A percentile compares a stretch with the other conserved stretches of the same genome.
These are phyloP conservation scores for Scolecobasidium constrictum DNA, from an alignment of 2,329 filamentous ascomycete genomes.

Conservation along the genomic window DNA sequence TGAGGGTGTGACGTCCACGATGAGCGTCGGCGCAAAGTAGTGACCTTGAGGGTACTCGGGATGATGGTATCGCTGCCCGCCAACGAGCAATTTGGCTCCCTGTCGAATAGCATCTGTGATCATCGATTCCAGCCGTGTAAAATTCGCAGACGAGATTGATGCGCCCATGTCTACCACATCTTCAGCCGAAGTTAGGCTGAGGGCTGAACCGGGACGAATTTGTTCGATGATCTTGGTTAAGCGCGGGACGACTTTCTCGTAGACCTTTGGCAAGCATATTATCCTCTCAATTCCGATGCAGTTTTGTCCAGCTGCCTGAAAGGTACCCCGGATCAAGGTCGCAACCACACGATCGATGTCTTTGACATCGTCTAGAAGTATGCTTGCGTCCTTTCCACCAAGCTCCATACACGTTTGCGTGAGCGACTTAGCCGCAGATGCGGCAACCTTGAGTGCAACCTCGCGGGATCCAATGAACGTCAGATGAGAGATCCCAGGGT, in stretches of 20 bases:
- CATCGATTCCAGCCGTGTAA: constrained; percentile 63
- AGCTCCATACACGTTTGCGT: constrained; percentile 85
- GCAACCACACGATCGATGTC: constrained; percentile 63
- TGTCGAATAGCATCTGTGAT: constrained; percentile 65
- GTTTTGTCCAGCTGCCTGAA: constrained; percentile 93
- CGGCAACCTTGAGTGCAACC: constrained; percentile 80
- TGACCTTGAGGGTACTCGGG: constrained; percentile 66
- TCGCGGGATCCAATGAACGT: constrained; percentile 91
- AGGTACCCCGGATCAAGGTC: constrained; percentile 81
- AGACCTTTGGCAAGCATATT: constrained; percentile 38
- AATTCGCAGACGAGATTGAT: constrained; percentile 71
- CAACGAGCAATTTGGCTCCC: constrained; percentile 72
- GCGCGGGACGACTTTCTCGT: constrained; percentile 58
- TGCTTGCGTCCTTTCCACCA: constrained; percentile 87
- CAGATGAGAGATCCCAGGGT: constrained; percentile 73
- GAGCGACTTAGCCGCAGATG: constrained; percentile 73
- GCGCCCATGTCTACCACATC: constrained; percentile 72
- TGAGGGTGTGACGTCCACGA: constrained; percentile 73
- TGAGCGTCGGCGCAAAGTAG: constrained; percentile 85
- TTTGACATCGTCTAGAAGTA: constrained; percentile 69
- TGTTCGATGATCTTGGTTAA: constrained; percentile 64
- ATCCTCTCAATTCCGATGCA: constrained; percentile 96
- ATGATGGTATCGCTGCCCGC: constrained; percentile 63
- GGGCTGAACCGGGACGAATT: constrained; percentile 63
- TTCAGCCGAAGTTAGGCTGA: constrained; percentile 38